Evolutionary conservation across 306 rosid genomes (phyloP), one percentile per base, ranked within the genome.

Genomic region (Fagus crenata): DNA sequence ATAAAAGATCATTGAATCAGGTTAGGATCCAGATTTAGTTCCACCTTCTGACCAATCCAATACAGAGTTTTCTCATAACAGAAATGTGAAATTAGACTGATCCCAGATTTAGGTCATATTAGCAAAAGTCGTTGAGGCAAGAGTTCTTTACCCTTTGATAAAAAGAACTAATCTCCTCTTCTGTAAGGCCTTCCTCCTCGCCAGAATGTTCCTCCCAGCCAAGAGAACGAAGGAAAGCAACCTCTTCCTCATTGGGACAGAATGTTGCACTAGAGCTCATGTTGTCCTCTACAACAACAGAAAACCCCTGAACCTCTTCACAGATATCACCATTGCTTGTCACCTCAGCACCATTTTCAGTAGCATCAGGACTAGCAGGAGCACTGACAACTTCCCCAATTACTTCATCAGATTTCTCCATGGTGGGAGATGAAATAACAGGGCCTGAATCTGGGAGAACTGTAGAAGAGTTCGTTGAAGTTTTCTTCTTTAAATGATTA

Each of bases 121-220:
- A 12, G 61, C 41, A 59, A 42, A 43, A 59, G 36, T 22, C 5
- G 2, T 9, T 43, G 43, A 54, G 15, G 72, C 28, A 53, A 40
- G 69, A 69, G 75, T 49, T 71, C 72, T 85, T 83, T 77, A 96
- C 99, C 91, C 86, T 88, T 81, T 86, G 90, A 83, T 81, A 87
- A 73, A 96, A 96, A 32, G 91, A 74, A 86, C 77, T 88, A 73
- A 96, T 96, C 89, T 96, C 99, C 85, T 96, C 99, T 73, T 96
- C 98, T 1, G 99, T 96, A 33, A 92, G 97, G 53, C 97, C 99
- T 51, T 77, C 99, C 77, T 95, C 97, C 85, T 93, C 98, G 68
- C 90, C 97, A 76, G 88, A 85, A 85, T 83, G 86, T 83, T 96
- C 99, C 59, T 88, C 97, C 99, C 99, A 96, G 71, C 99, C 99